Conservation (phyloP, 1,284 basidiomycete species). For the Ustilago trichophora region DNA sequence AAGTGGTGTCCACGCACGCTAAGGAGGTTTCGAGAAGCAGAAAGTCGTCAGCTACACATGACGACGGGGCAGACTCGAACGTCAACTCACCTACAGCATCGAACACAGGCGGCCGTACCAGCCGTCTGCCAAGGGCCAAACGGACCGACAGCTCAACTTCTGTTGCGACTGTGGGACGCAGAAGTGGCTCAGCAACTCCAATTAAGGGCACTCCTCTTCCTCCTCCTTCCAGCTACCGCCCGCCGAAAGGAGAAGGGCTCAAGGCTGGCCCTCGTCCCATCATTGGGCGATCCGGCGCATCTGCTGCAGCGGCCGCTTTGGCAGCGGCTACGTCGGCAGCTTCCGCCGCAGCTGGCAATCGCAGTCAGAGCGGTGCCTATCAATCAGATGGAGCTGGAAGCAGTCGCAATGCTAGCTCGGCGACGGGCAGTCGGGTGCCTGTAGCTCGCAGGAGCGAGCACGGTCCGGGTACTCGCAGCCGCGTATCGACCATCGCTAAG, state of each 20-base stretch:
- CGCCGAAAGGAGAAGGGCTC: constrained; percentile 37
- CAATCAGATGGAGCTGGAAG: constrained; percentile 31
- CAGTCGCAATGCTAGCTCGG: constrained; percentile 15
- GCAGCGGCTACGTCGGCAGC: constrained; percentile 13
- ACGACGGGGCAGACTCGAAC: constrained; percentile 12
- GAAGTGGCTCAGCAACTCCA: constrained; percentile 35
- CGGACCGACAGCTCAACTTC: constrained; percentile 34
- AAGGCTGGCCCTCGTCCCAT: constrained; percentile 46
- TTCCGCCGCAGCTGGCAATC: not conserved
- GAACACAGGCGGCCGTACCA: constrained; percentile 7
- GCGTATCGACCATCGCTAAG: constrained; percentile 70
- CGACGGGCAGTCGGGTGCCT: constrained; percentile 32
- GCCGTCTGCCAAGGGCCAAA: constrained; percentile 41
- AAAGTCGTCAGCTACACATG: constrained; percentile 15
- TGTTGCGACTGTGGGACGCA: constrained; percentile 16
- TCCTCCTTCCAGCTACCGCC: constrained; percentile 39
- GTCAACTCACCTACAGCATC: constrained; percentile 13
- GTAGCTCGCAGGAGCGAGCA: constrained; percentile 37
- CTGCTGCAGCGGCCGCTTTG: constrained; percentile 18
- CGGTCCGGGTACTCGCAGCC: constrained; percentile 44
- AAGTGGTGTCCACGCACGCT: constrained; percentile 55
- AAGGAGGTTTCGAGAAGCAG: constrained; percentile 16
- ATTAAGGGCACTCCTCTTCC: constrained; percentile 14
- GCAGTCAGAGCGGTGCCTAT: constrained; percentile 27
- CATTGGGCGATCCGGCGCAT: constrained; percentile 39